A percentile compares a stretch with the other conserved stretches of the same genome.
phyloP scores from a whole-genome alignment of 139 green algal genomes.

The Tetradesmus obliquus region DNA sequence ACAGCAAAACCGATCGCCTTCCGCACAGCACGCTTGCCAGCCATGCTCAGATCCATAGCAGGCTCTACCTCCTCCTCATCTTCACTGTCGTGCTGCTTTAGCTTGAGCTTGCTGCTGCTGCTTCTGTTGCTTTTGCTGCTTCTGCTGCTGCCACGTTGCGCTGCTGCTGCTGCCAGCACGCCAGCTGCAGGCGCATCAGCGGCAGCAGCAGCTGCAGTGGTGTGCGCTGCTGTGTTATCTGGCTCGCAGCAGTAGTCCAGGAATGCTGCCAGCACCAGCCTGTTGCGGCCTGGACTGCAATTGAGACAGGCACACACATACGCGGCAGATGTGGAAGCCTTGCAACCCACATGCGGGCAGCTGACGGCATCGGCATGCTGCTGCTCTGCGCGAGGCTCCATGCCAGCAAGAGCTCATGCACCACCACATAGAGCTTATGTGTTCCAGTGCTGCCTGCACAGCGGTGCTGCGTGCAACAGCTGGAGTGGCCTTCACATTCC shows the following conservation, averaged over 20 bases:
- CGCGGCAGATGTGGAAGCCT: too few species aligned
- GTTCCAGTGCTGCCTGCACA: too few species aligned
- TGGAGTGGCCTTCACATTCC: too few species aligned
- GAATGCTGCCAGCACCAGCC: slow-evolving; percentile 30
- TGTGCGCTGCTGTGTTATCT: neutral
- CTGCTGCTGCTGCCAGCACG: neutral
- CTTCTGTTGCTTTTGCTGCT: neutral
- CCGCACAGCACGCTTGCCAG: neutral
- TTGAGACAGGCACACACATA: neutral
- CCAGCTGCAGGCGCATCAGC: neutral
- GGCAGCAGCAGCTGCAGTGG: neutral
- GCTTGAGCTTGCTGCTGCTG: neutral
- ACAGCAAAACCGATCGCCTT: slow-evolving; percentile 45
- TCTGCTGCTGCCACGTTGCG: neutral
- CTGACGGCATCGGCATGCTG: too few species aligned
- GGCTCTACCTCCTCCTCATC: neutral
- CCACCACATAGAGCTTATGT: too few species aligned
- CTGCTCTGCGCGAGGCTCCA: too few species aligned
- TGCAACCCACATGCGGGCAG: too few species aligned
- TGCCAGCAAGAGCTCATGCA: too few species aligned
- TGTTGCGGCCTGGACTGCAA: slow-evolving; percentile 10
- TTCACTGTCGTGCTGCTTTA: neutral
- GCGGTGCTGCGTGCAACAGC: too few species aligned
- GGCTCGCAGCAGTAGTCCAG: slow-evolving; percentile 8
- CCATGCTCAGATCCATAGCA: neutral